Evolutionary conservation across 1,284 basidiomycete species (phyloP).

Genomic region (Somion occarium): DNA sequence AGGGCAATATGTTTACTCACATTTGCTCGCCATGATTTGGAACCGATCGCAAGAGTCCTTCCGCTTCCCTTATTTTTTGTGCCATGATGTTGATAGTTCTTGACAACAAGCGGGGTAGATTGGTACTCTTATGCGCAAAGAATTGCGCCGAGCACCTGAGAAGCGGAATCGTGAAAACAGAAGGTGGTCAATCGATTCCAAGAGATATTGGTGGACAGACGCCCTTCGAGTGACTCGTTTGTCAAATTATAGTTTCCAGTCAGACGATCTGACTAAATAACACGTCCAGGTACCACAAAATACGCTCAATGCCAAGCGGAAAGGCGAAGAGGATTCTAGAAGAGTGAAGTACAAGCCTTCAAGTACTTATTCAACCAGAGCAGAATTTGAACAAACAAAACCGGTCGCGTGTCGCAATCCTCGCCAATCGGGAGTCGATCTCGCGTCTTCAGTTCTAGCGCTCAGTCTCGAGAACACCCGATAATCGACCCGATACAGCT

Average conservation of each 20-base stretch:
- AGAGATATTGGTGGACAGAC: background rate
- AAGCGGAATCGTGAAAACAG: background rate
- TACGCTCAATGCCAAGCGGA: too few relatives aligned
- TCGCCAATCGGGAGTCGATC: background rate
- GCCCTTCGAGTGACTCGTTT: background rate
- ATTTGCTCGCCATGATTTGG: slow-evolving; percentile 31
- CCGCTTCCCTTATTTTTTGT: slow-evolving; percentile 60
- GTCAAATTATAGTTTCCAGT: background rate
- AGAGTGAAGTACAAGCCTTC: background rate
- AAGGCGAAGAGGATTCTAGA: too few relatives aligned
- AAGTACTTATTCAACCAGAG: too few relatives aligned
- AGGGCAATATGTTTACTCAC: slow-evolving; percentile 18
- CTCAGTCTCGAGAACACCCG: too few relatives aligned
- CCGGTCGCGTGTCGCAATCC: too few relatives aligned
- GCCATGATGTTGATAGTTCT: slow-evolving; percentile 35
- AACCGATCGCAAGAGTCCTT: slow-evolving; percentile 53
- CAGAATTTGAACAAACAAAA: too few relatives aligned
- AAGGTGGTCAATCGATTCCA: background rate
- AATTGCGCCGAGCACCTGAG: background rate
- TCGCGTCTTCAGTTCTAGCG: too few relatives aligned
- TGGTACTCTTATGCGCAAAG: background rate
- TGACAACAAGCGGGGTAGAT: background rate
- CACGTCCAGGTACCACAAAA: too few relatives aligned
- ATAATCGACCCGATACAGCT: too few relatives aligned
- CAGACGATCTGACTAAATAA: too few relatives aligned